These are phyloP conservation scores for Salvia hispanica DNA, from an alignment of 257 asterid genomes.

Conservation along the genomic window DNA sequence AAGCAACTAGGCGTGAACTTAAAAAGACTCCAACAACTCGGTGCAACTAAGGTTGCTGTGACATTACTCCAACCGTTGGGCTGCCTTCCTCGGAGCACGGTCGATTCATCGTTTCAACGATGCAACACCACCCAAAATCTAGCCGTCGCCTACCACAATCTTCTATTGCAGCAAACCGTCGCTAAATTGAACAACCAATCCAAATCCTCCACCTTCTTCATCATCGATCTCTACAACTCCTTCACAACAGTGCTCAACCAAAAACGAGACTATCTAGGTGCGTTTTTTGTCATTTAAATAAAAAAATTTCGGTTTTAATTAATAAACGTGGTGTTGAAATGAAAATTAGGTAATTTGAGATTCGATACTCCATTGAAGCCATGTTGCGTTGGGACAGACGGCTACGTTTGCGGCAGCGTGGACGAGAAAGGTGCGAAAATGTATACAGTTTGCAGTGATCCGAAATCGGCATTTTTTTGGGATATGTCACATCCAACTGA, in stretches of 20 bases:
- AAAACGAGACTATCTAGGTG: slow-evolving; percentile 33
- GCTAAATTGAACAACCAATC: slow-evolving; percentile 44
- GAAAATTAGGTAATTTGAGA: slow-evolving; percentile 31
- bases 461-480: slow-evolving; percentile 74
- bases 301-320: too few species aligned
- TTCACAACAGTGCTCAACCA: slow-evolving; percentile 50
- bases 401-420: slow-evolving; percentile 52
- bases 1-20: slow-evolving; percentile 56
- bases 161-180: slow-evolving; percentile 51
- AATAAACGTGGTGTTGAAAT: too few species aligned
- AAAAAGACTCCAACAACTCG: slow-evolving; percentile 42
- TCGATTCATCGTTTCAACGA: slow-evolving; percentile 43
- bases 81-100: slow-evolving; percentile 73
- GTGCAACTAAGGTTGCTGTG: slow-evolving; percentile 61
- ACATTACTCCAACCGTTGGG: slow-evolving; percentile 72
- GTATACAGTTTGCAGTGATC: slow-evolving; percentile 70
- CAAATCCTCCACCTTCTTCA: slow-evolving; percentile 36
- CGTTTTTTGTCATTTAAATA: too few species aligned
- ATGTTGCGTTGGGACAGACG: slow-evolving; percentile 65
- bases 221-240: slow-evolving; percentile 66
- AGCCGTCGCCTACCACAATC: slow-evolving; percentile 61
- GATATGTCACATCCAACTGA: slow-evolving; percentile 79
- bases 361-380: slow-evolving; percentile 76
- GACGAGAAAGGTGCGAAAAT: slow-evolving; percentile 58
- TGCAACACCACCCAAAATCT: slow-evolving; percentile 64